Conservation (phyloP, 202 grass and related monocot species). For the Elaeis oleifera region DNA sequence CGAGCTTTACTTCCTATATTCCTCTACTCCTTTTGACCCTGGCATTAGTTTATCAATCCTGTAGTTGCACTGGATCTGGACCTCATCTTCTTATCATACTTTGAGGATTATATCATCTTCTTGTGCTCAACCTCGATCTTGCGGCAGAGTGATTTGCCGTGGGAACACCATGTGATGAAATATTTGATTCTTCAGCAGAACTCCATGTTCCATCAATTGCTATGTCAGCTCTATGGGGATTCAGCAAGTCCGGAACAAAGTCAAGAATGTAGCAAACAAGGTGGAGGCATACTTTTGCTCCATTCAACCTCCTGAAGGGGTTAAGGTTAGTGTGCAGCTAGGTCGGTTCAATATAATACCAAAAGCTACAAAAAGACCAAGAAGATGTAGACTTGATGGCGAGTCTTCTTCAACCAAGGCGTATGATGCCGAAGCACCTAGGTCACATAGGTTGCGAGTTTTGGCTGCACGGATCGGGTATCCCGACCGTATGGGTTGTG, state of each 20-base stretch:
- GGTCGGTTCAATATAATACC: conserved; percentile 41
- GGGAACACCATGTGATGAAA: conserved; percentile 6
- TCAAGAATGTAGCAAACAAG: conserved; percentile 37
- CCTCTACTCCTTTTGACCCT: conserved; percentile 41
- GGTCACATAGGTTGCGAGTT: too few species aligned
- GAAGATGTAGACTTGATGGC: too few species aligned
- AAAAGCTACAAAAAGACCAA: background rate
- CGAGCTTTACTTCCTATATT: conserved; percentile 14
- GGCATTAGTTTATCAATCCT: conserved; percentile 37
- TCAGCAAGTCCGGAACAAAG: conserved; percentile 22
- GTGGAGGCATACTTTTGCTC: conserved; percentile 44
- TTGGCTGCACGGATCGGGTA: too few species aligned
- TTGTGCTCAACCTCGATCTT: conserved; percentile 30
- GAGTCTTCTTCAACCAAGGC: too few species aligned
- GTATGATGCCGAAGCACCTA: too few species aligned
- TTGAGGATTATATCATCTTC: conserved; percentile 38
- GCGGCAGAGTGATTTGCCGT: conserved; percentile 11
- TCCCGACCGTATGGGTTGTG: too few species aligned
- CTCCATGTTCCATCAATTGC: conserved; percentile 58
- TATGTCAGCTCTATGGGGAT: conserved; percentile 34
- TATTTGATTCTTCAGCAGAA: conserved; percentile 20
- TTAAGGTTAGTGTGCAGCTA: conserved; percentile 25
- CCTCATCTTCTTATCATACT: conserved; percentile 36
- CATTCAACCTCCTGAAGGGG: conserved; percentile 18
- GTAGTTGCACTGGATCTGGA: conserved; percentile 27